Conservation (phyloP, 345 rosid species). For the Eucalyptus shirleyi region DNA sequence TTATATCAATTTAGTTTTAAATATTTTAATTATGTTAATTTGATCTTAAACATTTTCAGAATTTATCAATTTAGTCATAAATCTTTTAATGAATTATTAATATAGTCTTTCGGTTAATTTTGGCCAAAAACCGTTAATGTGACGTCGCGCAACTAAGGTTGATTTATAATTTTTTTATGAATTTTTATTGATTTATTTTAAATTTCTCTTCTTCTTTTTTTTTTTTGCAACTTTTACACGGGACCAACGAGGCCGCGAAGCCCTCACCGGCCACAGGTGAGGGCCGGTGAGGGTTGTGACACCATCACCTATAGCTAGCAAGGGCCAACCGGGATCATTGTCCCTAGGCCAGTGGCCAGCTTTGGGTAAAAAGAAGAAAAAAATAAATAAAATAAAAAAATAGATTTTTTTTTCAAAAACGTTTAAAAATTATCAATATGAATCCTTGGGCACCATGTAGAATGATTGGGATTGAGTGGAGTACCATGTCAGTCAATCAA, state of each 20-base stretch:
- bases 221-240: too few relatives aligned
- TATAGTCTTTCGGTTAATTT: too few relatives aligned
- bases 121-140: too few relatives aligned
- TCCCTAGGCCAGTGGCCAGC: rapidly evolving
- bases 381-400: not conserved
- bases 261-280: rapidly evolving
- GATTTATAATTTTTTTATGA: too few relatives aligned
- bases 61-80: rapidly evolving
- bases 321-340: rapidly evolving
- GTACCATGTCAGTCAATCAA: rapidly evolving
- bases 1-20: rapidly evolving
- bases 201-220: too few relatives aligned
- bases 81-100: too few relatives aligned
- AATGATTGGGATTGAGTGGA: not conserved
- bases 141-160: rapidly evolving
- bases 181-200: too few relatives aligned
- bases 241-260: rapidly evolving
- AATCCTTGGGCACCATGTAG: rapidly evolving
- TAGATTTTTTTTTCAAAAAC: rapidly evolving
- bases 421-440: not conserved
- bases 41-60: rapidly evolving
- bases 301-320: not conserved
- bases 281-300: not conserved
- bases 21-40: not conserved
- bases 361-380: not conserved